Conservation (phyloP, 164 flowering plant genomes). For the Berberis thunbergii region DNA sequence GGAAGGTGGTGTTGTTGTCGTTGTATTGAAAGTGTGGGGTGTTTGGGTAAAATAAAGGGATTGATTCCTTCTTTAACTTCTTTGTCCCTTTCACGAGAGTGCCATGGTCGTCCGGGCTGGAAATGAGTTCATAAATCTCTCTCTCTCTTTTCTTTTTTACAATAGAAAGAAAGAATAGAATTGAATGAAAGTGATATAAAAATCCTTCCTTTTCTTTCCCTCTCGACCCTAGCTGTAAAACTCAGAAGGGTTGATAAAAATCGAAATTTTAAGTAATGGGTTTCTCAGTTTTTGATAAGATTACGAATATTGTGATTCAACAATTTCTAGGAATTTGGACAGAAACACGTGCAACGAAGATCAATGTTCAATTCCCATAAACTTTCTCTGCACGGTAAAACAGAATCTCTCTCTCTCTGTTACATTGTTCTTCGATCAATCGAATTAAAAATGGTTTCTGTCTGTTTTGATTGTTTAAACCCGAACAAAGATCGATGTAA, state of each 20-base stretch:
- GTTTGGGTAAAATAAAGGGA: neutral
- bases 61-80: slow-evolving; percentile 4
- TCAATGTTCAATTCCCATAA: slow-evolving; percentile 55
- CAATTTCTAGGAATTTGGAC: slow-evolving; percentile 10
- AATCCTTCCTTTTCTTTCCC: neutral
- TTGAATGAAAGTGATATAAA: slow-evolving; percentile 13
- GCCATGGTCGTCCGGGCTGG: slow-evolving; percentile 61
- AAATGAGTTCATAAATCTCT: slow-evolving; percentile 7
- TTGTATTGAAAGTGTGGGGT: neutral
- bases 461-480: no score
- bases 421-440: no score
- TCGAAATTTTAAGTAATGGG: neutral
- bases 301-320: no score
- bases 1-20: neutral
- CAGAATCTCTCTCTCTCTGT: no score
- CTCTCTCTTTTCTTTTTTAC: no score
- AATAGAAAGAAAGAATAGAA: no score
- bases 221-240: slow-evolving; percentile 1
- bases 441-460: no score
- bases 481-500: no score
- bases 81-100: slow-evolving; percentile 65
- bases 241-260: neutral
- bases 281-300: neutral
- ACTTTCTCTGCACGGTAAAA: no score
- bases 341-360: slow-evolving; percentile 28